Evolutionary conservation across 129 eudicot species (phyloP).

Genomic region (Apium graveolens): DNA sequence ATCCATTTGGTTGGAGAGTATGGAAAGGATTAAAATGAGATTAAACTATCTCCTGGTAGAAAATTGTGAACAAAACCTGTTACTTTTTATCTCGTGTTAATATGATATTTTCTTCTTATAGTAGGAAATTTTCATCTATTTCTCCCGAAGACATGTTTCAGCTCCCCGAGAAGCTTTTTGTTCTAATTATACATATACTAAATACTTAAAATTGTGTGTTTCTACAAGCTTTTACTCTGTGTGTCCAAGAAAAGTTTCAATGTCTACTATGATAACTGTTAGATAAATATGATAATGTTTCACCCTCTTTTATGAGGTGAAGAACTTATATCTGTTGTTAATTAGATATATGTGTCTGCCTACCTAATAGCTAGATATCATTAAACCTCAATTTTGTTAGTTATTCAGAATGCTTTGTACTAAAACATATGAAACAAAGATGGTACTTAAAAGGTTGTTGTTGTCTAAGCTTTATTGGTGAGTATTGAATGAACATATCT

Average conservation of each 20-base stretch:
- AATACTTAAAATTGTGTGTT: neutral
- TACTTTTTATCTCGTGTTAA: too few relatives aligned
- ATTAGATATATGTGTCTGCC: too few relatives aligned
- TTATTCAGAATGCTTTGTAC: neutral
- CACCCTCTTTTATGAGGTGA: neutral
- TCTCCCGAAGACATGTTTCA: neutral
- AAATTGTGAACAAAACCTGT: neutral
- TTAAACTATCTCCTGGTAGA: too few relatives aligned
- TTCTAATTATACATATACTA: neutral
- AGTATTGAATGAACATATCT: neutral
- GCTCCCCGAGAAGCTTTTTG: neutral
- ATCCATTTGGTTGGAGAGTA: neutral
- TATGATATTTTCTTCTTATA: too few relatives aligned
- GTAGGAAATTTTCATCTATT: neutral
- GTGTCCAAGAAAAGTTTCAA: too few relatives aligned
- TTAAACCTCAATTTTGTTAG: neutral
- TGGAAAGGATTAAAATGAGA: neutral
- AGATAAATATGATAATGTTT: neutral
- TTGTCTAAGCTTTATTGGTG: neutral
- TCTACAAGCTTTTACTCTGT: neutral
- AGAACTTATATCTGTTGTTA: neutral
- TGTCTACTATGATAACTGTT: neutral
- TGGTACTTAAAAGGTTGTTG: neutral
- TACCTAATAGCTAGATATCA: neutral
- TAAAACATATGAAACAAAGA: neutral